phyloP scores from a whole-genome alignment of 257 asterid species.

The Plantago major region DNA sequence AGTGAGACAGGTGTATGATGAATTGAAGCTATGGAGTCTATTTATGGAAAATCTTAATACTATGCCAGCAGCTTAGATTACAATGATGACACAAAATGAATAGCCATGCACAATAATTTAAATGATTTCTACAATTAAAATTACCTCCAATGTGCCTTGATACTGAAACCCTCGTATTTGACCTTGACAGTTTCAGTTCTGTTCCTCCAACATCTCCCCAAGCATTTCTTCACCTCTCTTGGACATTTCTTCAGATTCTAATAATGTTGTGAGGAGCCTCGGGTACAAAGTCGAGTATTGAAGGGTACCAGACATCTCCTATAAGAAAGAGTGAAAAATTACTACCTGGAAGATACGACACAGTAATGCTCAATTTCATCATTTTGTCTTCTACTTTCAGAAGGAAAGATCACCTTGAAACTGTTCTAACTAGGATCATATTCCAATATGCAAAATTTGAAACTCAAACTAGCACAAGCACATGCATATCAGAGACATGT shows the following conservation, averaged over 20 bases:
- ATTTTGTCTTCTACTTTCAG: too few species aligned
- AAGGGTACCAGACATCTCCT: slow-evolving; percentile 61
- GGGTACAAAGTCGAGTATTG: slow-evolving; percentile 61
- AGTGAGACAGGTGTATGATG: too few species aligned
- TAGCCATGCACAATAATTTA: background rate
- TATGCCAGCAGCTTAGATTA: too few species aligned
- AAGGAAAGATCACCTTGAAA: too few species aligned
- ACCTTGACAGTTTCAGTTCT: slow-evolving; percentile 38
- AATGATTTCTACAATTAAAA: slow-evolving; percentile 8
- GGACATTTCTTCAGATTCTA: slow-evolving; percentile 79
- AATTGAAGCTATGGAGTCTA: too few species aligned
- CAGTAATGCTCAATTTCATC: background rate
- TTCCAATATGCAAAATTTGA: too few species aligned
- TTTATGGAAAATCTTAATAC: too few species aligned
- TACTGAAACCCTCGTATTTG: slow-evolving; percentile 8
- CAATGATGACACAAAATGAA: too few species aligned
- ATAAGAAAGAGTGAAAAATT: slow-evolving; percentile 1
- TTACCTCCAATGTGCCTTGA: slow-evolving; percentile 25
- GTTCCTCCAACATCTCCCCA: slow-evolving; percentile 90
- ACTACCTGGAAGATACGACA: slow-evolving; percentile 6
- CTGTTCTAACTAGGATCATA: too few species aligned
- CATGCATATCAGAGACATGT: too few species aligned
- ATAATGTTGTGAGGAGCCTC: slow-evolving; percentile 73
- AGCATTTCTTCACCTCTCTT: slow-evolving; percentile 79
- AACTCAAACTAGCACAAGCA: too few species aligned